These are phyloP conservation scores for Rosa persica DNA, from an alignment of 306 rosid genomes.

Conservation along the genomic window DNA sequence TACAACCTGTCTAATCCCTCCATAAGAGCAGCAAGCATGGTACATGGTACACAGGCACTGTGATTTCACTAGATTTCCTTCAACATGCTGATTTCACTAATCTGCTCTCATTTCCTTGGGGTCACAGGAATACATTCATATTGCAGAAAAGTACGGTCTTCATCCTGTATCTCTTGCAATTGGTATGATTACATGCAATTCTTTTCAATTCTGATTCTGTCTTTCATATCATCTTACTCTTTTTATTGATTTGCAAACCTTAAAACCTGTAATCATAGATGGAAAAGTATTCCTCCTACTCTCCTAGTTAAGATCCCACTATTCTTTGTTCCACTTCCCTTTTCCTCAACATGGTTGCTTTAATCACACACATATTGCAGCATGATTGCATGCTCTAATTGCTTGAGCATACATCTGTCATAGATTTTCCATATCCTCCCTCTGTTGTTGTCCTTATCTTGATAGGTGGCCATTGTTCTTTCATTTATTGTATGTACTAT, in stretches of 20 bases:
- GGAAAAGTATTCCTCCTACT: not conserved
- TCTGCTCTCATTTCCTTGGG: constrained; percentile 23
- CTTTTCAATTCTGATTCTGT: constrained; percentile 6
- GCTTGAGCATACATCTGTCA: not conserved
- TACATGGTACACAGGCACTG: constrained; percentile 16
- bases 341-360: constrained; percentile 1
- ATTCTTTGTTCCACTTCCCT: not conserved
- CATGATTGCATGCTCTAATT: not conserved
- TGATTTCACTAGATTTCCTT: not conserved
- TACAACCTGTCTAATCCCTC: constrained; percentile 57
- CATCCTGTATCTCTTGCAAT: constrained; percentile 88
- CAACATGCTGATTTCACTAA: constrained; percentile 14
- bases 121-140: constrained; percentile 65
- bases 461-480: not conserved
- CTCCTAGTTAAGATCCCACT: not conserved
- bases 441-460: too few relatives aligned
- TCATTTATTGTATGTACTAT: not conserved
- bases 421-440: not conserved
- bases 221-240: not conserved
- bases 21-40: constrained; percentile 60
- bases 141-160: constrained; percentile 55
- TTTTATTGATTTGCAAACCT: not conserved
- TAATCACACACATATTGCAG: not conserved
- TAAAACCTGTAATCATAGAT: not conserved
- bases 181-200: constrained; percentile 46